Base-by-base conservation (phyloP, 139 green algal species). In the Bryopsis sp. region DNA sequence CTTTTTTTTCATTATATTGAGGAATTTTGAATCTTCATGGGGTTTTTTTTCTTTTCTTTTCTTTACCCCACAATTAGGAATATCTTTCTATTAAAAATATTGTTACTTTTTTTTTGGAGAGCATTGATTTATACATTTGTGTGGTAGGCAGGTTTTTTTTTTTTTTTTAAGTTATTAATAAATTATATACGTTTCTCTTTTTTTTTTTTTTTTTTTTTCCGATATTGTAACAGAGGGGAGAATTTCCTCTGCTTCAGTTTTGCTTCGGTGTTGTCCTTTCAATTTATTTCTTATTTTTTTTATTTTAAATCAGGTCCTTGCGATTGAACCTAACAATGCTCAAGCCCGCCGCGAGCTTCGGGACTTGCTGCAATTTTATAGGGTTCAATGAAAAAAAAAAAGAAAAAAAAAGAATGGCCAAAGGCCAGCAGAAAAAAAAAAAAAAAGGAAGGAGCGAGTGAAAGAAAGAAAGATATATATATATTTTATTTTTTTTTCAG, bases 271-370 rank as follows among this genome's bases (percentile, higher is more conserved):
- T 26, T 54, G 43, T 11, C 11, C 11, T 54, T 54, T 43, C 7
- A 5, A 43, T 31, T 26, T n/a, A 7, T n/a, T 19, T 28, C 5
- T n/a, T 32, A 47, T 7, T 19, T 43, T 29, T 24, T 47, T 43
- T n/a, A 36, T 8, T 35, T 15, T 63, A 15, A 15, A 15, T 26
- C 39, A 67, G 59, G 62, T 69, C 4, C 37, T 54, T 31, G 26
- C 28, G 22, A 69, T 69, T 36, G 62, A 69, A 54, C 34, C 62
- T 2, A 69, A 69, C 37, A 69, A 69, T 54, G 31, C n/a, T 35
- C 62, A 69, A n/a, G 62, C 62, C 6, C 35, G 37, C 11, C 35
- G 32, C 24, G 62, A 69, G 29, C 26, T 69, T 11, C 3, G 62
- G 8, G 62, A 65, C 4, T 43, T 65, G 58, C 32, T 47, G n/a